Percentiles rank a stretch among this genome's conserved stretches.
Evolutionary conservation across 2,329 filamentous ascomycete species (phyloP).

Genomic region (Verticillium longisporum): DNA sequence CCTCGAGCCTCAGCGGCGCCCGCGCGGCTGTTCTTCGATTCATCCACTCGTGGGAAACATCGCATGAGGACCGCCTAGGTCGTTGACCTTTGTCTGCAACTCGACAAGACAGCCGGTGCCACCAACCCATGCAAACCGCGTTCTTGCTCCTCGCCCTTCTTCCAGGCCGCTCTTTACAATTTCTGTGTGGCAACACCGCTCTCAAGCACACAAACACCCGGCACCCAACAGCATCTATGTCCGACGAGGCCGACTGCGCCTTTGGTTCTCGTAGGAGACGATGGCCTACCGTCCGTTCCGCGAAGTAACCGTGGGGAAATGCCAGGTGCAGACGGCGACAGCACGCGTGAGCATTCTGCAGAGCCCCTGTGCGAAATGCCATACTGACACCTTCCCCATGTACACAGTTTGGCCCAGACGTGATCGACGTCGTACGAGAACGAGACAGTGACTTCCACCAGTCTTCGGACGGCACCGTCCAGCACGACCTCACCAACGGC

Average conservation of each 20-base stretch:
- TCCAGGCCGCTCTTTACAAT: background rate
- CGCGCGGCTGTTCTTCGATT: too few species aligned
- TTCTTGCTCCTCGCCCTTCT: background rate
- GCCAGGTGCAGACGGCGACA: slow-evolving; percentile 26
- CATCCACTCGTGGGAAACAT: too few species aligned
- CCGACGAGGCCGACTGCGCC: background rate
- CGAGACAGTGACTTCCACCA: slow-evolving; percentile 16
- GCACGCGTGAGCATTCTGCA: slow-evolving; percentile 24
- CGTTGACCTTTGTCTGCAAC: too few species aligned
- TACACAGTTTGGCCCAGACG: slow-evolving; percentile 28
- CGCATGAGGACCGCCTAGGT: too few species aligned
- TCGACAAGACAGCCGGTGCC: too few species aligned
- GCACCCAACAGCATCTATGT: background rate
- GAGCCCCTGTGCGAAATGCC: background rate
- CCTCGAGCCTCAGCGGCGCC: too few species aligned
- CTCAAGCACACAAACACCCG: background rate
- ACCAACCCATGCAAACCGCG: background rate
- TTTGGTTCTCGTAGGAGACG: slow-evolving; percentile 2
- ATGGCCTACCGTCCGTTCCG: slow-evolving; percentile 11
- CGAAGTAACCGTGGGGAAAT: slow-evolving; percentile 24
- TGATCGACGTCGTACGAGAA: slow-evolving; percentile 26
- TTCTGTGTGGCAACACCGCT: background rate
- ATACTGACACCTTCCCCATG: background rate
- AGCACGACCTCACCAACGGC: slow-evolving; percentile 14
- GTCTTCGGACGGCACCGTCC: slow-evolving; percentile 13